These are phyloP conservation scores for Calonectria leucothoes DNA, from an alignment of 2,329 filamentous ascomycete species.

Conservation along the genomic window DNA sequence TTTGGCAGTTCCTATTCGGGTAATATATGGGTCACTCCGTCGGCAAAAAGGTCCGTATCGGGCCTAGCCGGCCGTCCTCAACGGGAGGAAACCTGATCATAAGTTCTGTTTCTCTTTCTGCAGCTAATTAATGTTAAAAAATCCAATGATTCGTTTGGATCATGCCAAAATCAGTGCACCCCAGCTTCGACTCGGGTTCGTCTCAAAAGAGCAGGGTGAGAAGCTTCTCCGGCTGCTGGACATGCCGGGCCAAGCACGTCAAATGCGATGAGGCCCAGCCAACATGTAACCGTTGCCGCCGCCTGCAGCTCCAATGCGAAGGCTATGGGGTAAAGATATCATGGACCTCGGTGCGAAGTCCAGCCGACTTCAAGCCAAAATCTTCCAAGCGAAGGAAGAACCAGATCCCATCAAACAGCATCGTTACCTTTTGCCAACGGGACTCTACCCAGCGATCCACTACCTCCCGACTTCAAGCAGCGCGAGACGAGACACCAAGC, in stretches of 20 bases:
- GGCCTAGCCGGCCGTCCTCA: neutral
- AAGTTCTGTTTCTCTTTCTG: neutral
- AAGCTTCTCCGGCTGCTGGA: conserved; percentile 42
- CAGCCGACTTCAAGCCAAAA: conserved; percentile 24
- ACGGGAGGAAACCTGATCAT: too few species aligned
- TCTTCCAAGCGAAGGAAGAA: conserved; percentile 8
- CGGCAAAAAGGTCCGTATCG: neutral
- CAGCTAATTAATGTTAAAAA: too few species aligned
- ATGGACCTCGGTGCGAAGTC: conserved; percentile 38
- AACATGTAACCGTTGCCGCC: conserved; percentile 32
- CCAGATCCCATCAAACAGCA: neutral
- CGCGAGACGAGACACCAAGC: neutral
- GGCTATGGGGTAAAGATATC: conserved; percentile 37
- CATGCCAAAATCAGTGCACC: conserved; percentile 20
- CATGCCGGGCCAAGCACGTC: conserved; percentile 39
- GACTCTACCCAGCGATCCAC: neutral
- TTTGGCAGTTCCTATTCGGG: neutral
- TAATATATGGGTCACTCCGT: neutral
- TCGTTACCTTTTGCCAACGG: neutral
- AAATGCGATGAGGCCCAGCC: conserved; percentile 43
- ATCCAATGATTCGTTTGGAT: neutral
- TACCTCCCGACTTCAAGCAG: neutral
- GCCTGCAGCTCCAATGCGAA: conserved; percentile 27
- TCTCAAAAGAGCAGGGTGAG: conserved; percentile 33
- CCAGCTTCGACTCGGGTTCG: conserved; percentile 10